These are phyloP conservation scores for Penicillium malachiteum DNA, from an alignment of 495 filamentous ascomycete species.

Conservation along the genomic window DNA sequence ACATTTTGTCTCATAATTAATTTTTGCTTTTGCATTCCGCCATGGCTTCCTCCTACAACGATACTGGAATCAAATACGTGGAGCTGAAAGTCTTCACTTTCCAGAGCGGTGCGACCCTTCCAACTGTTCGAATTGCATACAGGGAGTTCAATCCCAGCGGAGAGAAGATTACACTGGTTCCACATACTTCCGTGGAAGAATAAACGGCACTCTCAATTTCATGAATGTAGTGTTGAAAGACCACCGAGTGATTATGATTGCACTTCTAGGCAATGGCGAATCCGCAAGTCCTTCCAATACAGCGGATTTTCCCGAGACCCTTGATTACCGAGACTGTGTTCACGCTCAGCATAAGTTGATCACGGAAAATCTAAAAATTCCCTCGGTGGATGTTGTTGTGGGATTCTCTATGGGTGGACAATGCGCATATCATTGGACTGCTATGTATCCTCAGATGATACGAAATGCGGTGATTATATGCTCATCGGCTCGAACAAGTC, in stretches of 20 bases:
- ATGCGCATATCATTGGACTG: conserved; percentile 62
- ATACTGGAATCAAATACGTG: conserved; percentile 31
- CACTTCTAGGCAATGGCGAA: conserved; percentile 66
- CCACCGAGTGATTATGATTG: conserved; percentile 59
- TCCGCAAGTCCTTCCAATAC: conserved; percentile 63
- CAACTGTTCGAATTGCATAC: conserved; percentile 41
- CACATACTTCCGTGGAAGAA: conserved; percentile 49
- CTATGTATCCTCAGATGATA: conserved; percentile 59
- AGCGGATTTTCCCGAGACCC: conserved; percentile 52
- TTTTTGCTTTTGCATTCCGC: not conserved
- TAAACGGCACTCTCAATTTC: conserved; percentile 44
- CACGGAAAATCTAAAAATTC: conserved; percentile 52
- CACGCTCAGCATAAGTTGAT: conserved; percentile 58
- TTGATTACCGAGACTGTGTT: conserved; percentile 59
- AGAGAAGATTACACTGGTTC: conserved; percentile 38
- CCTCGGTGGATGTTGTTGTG: conserved; percentile 51
- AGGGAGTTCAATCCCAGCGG: conserved; percentile 38
- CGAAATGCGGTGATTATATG: conserved; percentile 61
- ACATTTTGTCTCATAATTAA: not conserved
- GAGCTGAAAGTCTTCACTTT: conserved; percentile 41
- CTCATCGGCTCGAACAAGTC: conserved; percentile 59
- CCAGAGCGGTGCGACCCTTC: conserved; percentile 25
- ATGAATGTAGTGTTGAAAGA: conserved; percentile 50
- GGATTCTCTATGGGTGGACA: conserved; percentile 69
- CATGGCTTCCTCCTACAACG: conserved; percentile 5